Evolutionary conservation across 2,329 filamentous ascomycete species (phyloP).

Genomic region (Trichophyton rubrum): DNA sequence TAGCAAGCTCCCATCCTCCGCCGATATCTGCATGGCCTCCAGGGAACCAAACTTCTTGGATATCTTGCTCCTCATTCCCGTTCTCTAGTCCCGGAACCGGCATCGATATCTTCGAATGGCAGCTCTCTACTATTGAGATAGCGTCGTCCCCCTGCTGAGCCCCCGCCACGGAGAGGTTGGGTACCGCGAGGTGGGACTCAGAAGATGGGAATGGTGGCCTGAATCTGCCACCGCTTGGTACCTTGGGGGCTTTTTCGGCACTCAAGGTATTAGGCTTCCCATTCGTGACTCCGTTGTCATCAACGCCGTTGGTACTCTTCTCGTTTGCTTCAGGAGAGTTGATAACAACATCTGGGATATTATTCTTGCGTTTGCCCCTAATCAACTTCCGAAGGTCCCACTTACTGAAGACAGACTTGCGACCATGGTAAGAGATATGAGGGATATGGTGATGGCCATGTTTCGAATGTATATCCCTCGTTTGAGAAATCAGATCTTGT

Average conservation of each 20-base stretch:
- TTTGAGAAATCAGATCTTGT: slow-evolving; percentile 33
- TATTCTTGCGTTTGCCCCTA: neutral
- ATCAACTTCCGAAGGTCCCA: slow-evolving; percentile 3
- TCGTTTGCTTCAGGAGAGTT: neutral
- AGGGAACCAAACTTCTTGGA: slow-evolving; percentile 45
- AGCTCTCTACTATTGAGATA: slow-evolving; percentile 4
- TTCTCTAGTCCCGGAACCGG: neutral
- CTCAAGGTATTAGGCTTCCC: neutral
- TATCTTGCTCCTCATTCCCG: slow-evolving; percentile 27
- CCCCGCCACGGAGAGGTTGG: neutral
- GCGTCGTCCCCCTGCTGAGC: neutral
- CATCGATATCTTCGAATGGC: neutral
- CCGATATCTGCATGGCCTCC: slow-evolving; percentile 44
- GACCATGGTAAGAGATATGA: neutral
- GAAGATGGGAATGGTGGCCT: slow-evolving; percentile 1
- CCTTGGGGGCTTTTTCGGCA: neutral
- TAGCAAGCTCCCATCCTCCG: slow-evolving; percentile 38
- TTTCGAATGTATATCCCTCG: neutral
- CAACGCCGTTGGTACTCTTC: neutral
- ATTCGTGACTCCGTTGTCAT: neutral
- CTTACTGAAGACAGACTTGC: neutral
- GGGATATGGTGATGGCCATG: neutral
- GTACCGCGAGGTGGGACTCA: neutral
- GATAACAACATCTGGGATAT: neutral
- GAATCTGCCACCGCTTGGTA: neutral